phyloP scores from a whole-genome alignment of 1,139 yeast genomes.

The Geotrichum cucujoidarum region DNA sequence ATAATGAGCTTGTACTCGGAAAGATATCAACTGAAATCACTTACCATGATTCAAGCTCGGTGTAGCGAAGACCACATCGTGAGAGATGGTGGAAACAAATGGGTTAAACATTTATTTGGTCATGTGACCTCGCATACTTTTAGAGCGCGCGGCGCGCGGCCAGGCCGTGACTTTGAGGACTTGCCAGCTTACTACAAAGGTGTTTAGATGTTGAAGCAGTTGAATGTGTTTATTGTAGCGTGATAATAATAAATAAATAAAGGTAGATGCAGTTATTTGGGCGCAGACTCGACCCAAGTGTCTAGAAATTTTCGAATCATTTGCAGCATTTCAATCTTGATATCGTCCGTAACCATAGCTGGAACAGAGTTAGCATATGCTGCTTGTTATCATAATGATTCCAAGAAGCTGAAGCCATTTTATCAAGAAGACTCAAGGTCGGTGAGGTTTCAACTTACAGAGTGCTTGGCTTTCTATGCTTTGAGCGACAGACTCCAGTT shows the following conservation, averaged over 20 bases:
- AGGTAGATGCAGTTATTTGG: not conserved
- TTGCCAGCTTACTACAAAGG: no score
- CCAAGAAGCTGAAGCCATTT: not conserved
- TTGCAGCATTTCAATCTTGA: slow-evolving; percentile 54
- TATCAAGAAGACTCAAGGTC: not conserved
- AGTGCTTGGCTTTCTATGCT: slow-evolving; percentile 61
- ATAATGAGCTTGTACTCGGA: not conserved
- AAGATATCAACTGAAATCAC: not conserved
- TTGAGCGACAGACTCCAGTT: slow-evolving; percentile 50
- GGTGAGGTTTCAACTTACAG: slow-evolving; percentile 36
- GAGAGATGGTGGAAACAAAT: not conserved
- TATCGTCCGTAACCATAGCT: slow-evolving; percentile 60
- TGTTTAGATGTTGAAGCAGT: no score
- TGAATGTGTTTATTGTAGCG: no score
- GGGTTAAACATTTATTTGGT: no score
- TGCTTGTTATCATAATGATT: no score
- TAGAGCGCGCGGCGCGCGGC: no score
- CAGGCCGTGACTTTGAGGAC: no score
- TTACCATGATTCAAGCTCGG: slow-evolving; percentile 8
- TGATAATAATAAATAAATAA: no score
- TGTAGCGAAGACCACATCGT: no score
- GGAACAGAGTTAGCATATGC: not conserved
- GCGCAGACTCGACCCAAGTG: slow-evolving; percentile 29
- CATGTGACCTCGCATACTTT: no score
- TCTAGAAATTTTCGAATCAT: slow-evolving; percentile 62